Base-by-base conservation (phyloP, 306 rosid genomes). In the Neltuma alba region DNA sequence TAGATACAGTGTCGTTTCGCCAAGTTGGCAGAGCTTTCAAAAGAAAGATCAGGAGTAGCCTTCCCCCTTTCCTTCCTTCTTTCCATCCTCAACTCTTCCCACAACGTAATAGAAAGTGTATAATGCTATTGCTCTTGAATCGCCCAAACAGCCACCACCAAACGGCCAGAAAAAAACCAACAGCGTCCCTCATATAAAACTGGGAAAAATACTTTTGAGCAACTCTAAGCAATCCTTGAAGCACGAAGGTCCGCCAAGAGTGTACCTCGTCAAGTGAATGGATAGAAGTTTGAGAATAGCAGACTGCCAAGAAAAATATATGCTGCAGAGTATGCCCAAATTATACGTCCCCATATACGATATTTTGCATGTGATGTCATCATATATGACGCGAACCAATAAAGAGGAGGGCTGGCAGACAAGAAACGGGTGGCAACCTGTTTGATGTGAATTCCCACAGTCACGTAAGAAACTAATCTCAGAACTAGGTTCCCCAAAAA, bases 371-470 rank as follows among this genome's bases (percentile, higher is more conserved):
- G 94, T 12, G 82, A 54, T 67, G 73, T 73, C 92, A 89, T 91
- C 71, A 91, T 64, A 70, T 89, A 79, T 4, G 97, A 83, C 71
- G 96, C 92, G 84, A 88, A 95, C 99, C 99, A 95, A 87, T 92
- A 95, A 10, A 95, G 85, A 52, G 95, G 85, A 80, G 99, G 97
- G 80, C 92, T 91, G 54, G 94, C 86, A 58, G 99, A 91, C 77
- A 95, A 81, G 89, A 95, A 92, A 72, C 97, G 98, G 66, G 99
- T 92, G 8, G 99, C 85, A 70, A 95, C 98, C 98, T 95, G 96
- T 79, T 78, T 48, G 47, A 60, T 58, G 44, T 70, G 57, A 71
- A 62, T 74, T 25, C 48, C 76, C 74, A 81, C 45, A 79, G 21
- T 57, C 57, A 1, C 67, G 70, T 66, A 14, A 80, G 72, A 5